Percentiles rank a stretch among this genome's conserved stretches.
These are phyloP conservation scores for Sonneratia caseolaris DNA, from an alignment of 345 rosid species.

Conservation along the genomic window DNA sequence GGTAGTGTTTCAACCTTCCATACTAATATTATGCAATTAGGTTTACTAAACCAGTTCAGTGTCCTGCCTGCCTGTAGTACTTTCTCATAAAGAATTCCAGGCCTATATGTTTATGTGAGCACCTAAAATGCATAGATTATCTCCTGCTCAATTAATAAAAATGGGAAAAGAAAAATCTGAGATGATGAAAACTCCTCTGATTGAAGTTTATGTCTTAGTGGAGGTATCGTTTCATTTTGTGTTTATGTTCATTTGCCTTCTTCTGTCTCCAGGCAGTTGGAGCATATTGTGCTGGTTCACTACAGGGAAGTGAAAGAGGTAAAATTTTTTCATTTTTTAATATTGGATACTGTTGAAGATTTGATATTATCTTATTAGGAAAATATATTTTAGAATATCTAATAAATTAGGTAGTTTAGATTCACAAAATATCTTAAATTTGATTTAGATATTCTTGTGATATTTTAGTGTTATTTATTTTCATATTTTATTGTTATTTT, in stretches of 20 bases:
- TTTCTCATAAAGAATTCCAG: background rate
- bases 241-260: background rate
- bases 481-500: too few species aligned
- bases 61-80: background rate
- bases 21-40: background rate
- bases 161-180: background rate
- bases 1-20: background rate
- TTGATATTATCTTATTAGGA: too few species aligned
- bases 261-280: constrained; percentile 50
- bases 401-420: too few species aligned
- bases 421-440: too few species aligned
- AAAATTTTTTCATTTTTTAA: constrained; percentile 7
- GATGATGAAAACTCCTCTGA: background rate
- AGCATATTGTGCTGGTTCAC: constrained; percentile 73
- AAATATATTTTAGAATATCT: too few species aligned
- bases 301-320: constrained; percentile 90
- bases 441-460: too few species aligned
- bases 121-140: background rate
- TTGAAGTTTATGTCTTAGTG: background rate
- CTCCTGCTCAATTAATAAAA: background rate
- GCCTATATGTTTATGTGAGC: background rate
- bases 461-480: too few species aligned
- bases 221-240: background rate
- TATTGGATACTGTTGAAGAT: background rate
- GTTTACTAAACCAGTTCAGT: background rate